These are phyloP conservation scores for Adiantum capillusveneris DNA, from an alignment of 75 land plant species.

Conservation along the genomic window DNA sequence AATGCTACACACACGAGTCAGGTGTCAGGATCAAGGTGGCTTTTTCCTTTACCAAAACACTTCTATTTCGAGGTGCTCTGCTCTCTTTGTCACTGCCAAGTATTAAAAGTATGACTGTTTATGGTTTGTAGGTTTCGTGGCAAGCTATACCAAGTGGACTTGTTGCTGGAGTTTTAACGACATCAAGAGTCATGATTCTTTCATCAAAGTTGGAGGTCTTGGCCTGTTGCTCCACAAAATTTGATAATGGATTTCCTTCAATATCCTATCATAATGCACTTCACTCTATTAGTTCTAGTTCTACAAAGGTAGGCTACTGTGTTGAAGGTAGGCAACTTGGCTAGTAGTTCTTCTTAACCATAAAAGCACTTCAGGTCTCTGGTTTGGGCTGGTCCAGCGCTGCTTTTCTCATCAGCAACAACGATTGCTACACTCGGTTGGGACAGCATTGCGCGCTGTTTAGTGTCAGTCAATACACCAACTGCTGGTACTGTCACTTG, in stretches of 20 bases:
- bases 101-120: too few relatives aligned
- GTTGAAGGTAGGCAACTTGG: too few relatives aligned
- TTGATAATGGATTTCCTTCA: constrained; percentile 92
- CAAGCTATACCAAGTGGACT: constrained; percentile 86
- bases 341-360: too few relatives aligned
- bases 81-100: too few relatives aligned
- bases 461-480: constrained; percentile 71
- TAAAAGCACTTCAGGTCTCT: constrained; percentile 70
- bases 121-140: constrained; percentile 77
- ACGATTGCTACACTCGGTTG: constrained; percentile 83
- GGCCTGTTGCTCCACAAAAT: constrained; percentile 57
- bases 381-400: constrained; percentile 95
- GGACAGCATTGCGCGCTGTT: constrained; percentile 75
- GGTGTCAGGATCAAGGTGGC: too few relatives aligned
- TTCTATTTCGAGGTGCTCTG: too few relatives aligned
- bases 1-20: too few relatives aligned
- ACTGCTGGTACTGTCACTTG: constrained; percentile 49
- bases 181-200: constrained; percentile 72
- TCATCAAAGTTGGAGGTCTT: constrained; percentile 76
- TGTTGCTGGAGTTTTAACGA: constrained; percentile 93
- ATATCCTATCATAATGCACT: too few relatives aligned
- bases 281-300: too few relatives aligned
- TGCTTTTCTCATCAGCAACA: constrained; percentile 84
- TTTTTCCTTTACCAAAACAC: too few relatives aligned
- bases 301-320: too few relatives aligned